Percentiles rank a stretch among this genome's conserved stretches.
These are phyloP conservation scores for Coffea humblotiana DNA, from an alignment of 305 asterid genomes.

Conservation along the genomic window DNA sequence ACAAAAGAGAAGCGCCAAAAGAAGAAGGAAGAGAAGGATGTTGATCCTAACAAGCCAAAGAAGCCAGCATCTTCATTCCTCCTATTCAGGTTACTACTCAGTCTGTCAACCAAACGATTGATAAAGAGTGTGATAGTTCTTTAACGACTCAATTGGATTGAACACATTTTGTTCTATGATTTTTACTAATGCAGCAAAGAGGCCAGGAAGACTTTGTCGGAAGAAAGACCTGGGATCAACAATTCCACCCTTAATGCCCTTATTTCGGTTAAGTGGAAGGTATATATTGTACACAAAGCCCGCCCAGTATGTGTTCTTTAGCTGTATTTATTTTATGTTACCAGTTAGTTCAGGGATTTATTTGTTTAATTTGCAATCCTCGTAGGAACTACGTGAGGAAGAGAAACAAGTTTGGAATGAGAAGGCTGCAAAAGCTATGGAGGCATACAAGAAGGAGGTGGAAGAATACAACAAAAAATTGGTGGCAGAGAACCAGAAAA, in stretches of 20 bases:
- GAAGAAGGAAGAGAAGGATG: slow-evolving; percentile 54
- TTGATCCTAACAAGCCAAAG: slow-evolving; percentile 85
- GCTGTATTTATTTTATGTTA: no score
- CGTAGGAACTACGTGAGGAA: slow-evolving; percentile 66
- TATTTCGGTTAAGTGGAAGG: slow-evolving; percentile 85
- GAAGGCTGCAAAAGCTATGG: slow-evolving; percentile 72
- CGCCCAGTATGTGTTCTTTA: no score
- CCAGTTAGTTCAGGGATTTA: not conserved
- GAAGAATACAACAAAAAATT: slow-evolving; percentile 66
- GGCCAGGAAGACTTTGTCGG: slow-evolving; percentile 51
- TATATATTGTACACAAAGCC: slow-evolving; percentile 2
- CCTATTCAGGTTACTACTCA: slow-evolving; percentile 33
- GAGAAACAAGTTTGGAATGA: slow-evolving; percentile 68
- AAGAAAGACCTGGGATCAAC: slow-evolving; percentile 64
- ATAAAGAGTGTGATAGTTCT: not conserved
- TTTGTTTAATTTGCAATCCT: not conserved
- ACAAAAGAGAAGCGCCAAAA: slow-evolving; percentile 57
- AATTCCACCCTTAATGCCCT: slow-evolving; percentile 60
- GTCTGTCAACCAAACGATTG: no score
- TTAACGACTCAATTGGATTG: not conserved
- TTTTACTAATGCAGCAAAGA: slow-evolving; percentile 46
- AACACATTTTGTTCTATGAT: no score
- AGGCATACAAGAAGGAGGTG: slow-evolving; percentile 70
- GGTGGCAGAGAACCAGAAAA: slow-evolving; percentile 41
- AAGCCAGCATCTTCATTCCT: slow-evolving; percentile 82